Evolutionary conservation across 352 stramenopile genomes (phyloP), one percentile per base, ranked within the genome.

Genomic region (Globisporangium nodosum): DNA sequence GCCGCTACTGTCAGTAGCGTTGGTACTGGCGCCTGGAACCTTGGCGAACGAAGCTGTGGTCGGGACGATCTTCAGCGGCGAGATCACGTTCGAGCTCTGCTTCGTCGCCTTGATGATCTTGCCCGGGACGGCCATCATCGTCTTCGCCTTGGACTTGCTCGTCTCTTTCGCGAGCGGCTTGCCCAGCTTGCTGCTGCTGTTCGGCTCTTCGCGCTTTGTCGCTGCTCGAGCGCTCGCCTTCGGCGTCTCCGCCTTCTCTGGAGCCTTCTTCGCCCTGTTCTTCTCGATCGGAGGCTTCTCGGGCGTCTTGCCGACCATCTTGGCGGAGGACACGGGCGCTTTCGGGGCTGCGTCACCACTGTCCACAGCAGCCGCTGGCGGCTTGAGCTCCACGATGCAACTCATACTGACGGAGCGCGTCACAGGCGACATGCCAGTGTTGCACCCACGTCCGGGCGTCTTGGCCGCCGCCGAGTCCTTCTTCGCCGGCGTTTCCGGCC

Each of bases 81-180:
- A 49, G 37, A 62, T 57, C 15, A 57, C 37, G 52, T 60, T 56
- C 30, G 60, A 49, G 12, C 55, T 58, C 4, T 66, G 53, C 56
- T 63, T 70, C 43, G 64, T 64, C 0, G 59, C 63, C 58, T 76
- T 79, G 33, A 78, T 62, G 27, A 85, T 73, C 54, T 81, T 78
- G 8, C 69, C 67, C 3, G 76, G 77, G 5, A 81, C 48, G 0
- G 69, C 69, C 39, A 87, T 63, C 31, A 59, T 58, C 4, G 68
- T 61, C 50, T 74, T 80, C 20, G 63, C 55, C 8, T 71, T 70
- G 0, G 52, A 64, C n/a, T 61, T 62, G 24, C 39, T 8, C 33
- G 63, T 64, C 24, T 59, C 61, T 37, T 67, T 66, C 5, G 21
- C 5, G 1, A 42, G 21, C 0, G 18, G 16, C 2, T 68, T 71